Evolutionary conservation across 495 filamentous ascomycete genomes (phyloP).

Genomic region (Lepidopterella palustris): DNA sequence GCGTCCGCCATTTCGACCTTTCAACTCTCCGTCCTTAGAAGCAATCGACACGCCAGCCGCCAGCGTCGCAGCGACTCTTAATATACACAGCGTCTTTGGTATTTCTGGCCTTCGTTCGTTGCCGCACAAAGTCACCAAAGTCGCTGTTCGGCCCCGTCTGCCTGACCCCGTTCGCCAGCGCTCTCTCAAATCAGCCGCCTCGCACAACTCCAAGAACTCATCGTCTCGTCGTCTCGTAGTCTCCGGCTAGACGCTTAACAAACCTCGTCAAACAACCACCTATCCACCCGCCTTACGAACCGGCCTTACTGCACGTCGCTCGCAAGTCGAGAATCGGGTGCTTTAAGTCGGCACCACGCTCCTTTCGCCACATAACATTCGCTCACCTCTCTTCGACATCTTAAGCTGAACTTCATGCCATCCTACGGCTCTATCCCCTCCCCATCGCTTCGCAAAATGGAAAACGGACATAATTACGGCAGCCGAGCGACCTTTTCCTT

Average conservation of each 20-base stretch:
- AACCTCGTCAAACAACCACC: constrained; percentile 16
- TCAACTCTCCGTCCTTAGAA: constrained; percentile 18
- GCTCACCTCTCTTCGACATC: neutral
- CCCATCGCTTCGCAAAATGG: constrained; percentile 78
- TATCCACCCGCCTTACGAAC: constrained; percentile 1
- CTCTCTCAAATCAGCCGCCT: constrained; percentile 1
- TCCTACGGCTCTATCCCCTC: constrained; percentile 66
- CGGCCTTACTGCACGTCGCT: neutral
- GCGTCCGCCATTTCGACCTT: constrained; percentile 1
- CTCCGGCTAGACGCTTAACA: constrained; percentile 23
- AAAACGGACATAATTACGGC: constrained; percentile 50
- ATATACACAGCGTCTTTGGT: constrained; percentile 4
- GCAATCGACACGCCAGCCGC: constrained; percentile 15
- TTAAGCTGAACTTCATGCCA: constrained; percentile 48
- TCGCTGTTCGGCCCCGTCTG: neutral
- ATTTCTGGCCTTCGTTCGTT: constrained; percentile 2
- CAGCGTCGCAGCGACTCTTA: constrained; percentile 20
- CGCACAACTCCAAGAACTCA: no score
- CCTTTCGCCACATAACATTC: neutral
- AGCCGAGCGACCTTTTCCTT: constrained; percentile 56
- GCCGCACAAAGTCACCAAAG: no score
- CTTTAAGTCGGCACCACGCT: neutral
- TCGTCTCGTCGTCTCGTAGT: no score
- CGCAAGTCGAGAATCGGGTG: neutral
- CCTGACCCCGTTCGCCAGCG: constrained; percentile 1